A percentile compares a stretch with the other conserved stretches of the same genome.
Evolutionary conservation across 2,329 filamentous ascomycete species (phyloP).

Genomic region (Escovopsis sp.): DNA sequence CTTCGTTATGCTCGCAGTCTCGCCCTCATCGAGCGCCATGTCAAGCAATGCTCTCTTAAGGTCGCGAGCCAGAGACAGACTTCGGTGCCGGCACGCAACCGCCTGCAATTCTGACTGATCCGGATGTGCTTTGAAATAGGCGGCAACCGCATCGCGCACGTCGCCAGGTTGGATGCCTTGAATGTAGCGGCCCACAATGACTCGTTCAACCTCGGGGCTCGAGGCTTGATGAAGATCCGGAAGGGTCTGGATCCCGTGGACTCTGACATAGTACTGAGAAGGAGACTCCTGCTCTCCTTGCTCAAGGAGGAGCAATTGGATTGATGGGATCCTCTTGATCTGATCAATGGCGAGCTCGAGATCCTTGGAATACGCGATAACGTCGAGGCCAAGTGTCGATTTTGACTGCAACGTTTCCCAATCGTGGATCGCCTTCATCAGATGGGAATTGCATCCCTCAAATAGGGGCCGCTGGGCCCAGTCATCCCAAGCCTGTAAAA

Average conservation of each 20-base stretch:
- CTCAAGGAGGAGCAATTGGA: slow-evolving; percentile 38
- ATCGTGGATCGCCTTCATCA: slow-evolving; percentile 20
- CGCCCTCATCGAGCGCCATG: slow-evolving; percentile 26
- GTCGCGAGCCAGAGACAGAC: slow-evolving; percentile 39
- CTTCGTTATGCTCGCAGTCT: slow-evolving; percentile 23
- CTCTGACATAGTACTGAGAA: slow-evolving; percentile 32
- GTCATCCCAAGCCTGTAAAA: slow-evolving; percentile 26
- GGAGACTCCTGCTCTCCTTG: slow-evolving; percentile 40
- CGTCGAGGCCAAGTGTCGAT: slow-evolving; percentile 28
- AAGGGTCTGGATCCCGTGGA: slow-evolving; percentile 13
- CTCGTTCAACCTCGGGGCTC: slow-evolving; percentile 23
- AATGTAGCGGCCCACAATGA: slow-evolving; percentile 29
- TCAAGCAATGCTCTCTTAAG: slow-evolving; percentile 39
- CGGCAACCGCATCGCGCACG: slow-evolving; percentile 27
- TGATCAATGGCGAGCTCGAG: slow-evolving; percentile 32
- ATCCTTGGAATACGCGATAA: slow-evolving; percentile 36
- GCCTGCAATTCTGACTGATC: slow-evolving; percentile 21
- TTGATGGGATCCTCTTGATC: slow-evolving; percentile 35
- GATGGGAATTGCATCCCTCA: slow-evolving; percentile 12
- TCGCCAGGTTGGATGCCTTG: slow-evolving; percentile 33
- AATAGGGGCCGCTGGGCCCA: slow-evolving; percentile 10
- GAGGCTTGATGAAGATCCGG: no score
- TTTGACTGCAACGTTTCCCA: slow-evolving; percentile 33
- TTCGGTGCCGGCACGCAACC: slow-evolving; percentile 36
- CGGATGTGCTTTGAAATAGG: slow-evolving; percentile 6